A percentile compares a stretch with the other conserved stretches of the same genome.
Evolutionary conservation across 1,139 yeast species (phyloP).

Genomic region (Candida anutae): DNA sequence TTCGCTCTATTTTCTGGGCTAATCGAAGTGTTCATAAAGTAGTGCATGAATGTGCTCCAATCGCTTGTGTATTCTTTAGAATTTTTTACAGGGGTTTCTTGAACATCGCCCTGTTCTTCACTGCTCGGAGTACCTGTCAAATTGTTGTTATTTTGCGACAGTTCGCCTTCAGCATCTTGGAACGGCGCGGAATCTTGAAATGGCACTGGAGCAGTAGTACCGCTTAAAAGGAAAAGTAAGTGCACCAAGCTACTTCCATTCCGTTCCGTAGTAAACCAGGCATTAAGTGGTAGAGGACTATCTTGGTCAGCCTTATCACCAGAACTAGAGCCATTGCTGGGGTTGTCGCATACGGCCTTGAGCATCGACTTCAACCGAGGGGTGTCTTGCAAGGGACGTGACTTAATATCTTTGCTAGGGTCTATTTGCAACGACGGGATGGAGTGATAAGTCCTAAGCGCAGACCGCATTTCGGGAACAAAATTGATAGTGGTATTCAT

Average conservation of each 20-base stretch:
- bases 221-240: slow-evolving; percentile 65
- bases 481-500: slow-evolving; percentile 94
- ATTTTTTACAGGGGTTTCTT: no score
- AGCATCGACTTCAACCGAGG: slow-evolving; percentile 85
- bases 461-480: slow-evolving; percentile 95
- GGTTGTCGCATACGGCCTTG: slow-evolving; percentile 63
- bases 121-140: not conserved
- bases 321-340: no score
- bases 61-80: no score
- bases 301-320: slow-evolving; percentile 26
- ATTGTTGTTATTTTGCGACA: no score
- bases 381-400: slow-evolving; percentile 87
- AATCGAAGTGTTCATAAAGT: slow-evolving; percentile 48
- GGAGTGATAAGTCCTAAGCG: slow-evolving; percentile 84
- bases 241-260: slow-evolving; percentile 48
- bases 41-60: slow-evolving; percentile 42
- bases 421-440: slow-evolving; percentile 82
- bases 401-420: slow-evolving; percentile 34
- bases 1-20: slow-evolving; percentile 59
- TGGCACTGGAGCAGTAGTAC: no score
- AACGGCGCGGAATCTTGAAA: slow-evolving; percentile 42
- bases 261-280: no score
- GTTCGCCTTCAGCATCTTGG: slow-evolving; percentile 6
- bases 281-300: slow-evolving; percentile 27
- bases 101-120: no score